These are phyloP conservation scores for Dendrothele bispora DNA, from an alignment of 768 basidiomycete species.

Conservation along the genomic window DNA sequence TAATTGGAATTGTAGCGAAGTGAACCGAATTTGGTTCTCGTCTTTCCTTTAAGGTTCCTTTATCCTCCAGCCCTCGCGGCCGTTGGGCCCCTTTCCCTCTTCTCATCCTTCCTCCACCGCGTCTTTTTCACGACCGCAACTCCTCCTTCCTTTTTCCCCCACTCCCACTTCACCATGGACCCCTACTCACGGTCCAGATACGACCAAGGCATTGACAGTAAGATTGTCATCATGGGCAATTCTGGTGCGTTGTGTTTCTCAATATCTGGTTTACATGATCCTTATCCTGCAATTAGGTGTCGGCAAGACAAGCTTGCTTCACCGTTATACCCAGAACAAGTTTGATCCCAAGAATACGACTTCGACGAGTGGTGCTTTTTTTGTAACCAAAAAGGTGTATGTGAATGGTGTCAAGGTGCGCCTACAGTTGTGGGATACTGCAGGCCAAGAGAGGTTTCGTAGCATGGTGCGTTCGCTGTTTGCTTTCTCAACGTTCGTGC, in stretches of 20 bases:
- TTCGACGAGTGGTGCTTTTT: constrained; percentile 90
- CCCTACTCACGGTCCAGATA: constrained; percentile 68
- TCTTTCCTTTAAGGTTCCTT: no score
- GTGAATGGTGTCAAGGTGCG: constrained; percentile 85
- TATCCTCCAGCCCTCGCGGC: constrained; percentile 17
- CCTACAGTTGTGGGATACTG: constrained; percentile 90
- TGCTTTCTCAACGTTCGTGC: constrained; percentile 6
- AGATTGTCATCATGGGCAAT: constrained; percentile 95
- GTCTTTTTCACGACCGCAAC: constrained; percentile 29
- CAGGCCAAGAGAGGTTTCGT: constrained; percentile 90
- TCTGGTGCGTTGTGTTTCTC: constrained; percentile 33
- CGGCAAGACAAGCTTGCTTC: constrained; percentile 89
- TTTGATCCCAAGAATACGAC: constrained; percentile 88
- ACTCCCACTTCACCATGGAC: constrained; percentile 39
- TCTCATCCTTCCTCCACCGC: constrained; percentile 43
- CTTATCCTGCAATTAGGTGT: constrained; percentile 52
- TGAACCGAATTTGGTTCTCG: constrained; percentile 23
- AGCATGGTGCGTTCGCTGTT: constrained; percentile 64
- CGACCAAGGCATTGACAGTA: constrained; percentile 87
- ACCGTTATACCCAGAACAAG: constrained; percentile 87
- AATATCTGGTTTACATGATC: constrained; percentile 9
- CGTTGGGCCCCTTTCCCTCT: constrained; percentile 20
- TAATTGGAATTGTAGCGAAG: no score
- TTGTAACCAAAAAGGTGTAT: constrained; percentile 89
- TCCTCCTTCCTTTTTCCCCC: neutral